Base-by-base conservation (phyloP, 495 filamentous ascomycete genomes). In the Pseudevernia furfuracea region DNA sequence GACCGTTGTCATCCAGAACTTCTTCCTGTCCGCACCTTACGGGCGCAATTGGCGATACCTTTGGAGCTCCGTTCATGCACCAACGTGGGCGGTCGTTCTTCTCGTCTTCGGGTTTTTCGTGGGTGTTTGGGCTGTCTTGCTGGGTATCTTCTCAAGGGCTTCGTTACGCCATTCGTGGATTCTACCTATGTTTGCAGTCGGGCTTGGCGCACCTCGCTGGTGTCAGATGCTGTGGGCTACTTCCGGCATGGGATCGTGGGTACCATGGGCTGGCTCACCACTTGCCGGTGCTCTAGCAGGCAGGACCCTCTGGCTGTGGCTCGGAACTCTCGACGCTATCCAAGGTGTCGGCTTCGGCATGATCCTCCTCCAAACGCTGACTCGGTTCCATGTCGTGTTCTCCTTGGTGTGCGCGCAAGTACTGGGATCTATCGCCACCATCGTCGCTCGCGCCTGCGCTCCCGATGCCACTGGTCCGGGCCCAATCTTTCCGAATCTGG, bases 1-100 rank as follows among this genome's bases (percentile, higher is more conserved):
- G 71, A 74, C 79, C 61, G 81, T 87, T 66, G 70, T 88, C 67
- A 71, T 89, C 32, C 86, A 88, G 73, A 89, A 89, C 70, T 87
- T 81, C 78, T 88, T 78, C 75, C 81, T 88, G 38, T 79, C 81
- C 12, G 75, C 82, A 1, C 82, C 80, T 44, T 85, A 85, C 71
- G 84, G 85, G 59, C 80, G 84, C 49, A 85, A 82, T 70, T 87
- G 85, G 85, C 70, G 73, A 23, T 87, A 82, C 71, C 79, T 87
- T 49, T 87, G 81, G 75, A 73, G 74, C 11, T 78, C 79, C 48
- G 69, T 79, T 44, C 78, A 82, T 70, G 78, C 80, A 2, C 78
- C 80, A 10, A 64, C 76, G 25, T 87, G 82, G 81, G 71, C 74
- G 28, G 75, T 87, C 59, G 70, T 77, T 38, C 60, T 84, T 11